A percentile compares a stretch with the other conserved stretches of the same genome.
These are phyloP conservation scores for Cladosporium oxysporum DNA, from an alignment of 2,329 filamentous ascomycete species.

Conservation along the genomic window DNA sequence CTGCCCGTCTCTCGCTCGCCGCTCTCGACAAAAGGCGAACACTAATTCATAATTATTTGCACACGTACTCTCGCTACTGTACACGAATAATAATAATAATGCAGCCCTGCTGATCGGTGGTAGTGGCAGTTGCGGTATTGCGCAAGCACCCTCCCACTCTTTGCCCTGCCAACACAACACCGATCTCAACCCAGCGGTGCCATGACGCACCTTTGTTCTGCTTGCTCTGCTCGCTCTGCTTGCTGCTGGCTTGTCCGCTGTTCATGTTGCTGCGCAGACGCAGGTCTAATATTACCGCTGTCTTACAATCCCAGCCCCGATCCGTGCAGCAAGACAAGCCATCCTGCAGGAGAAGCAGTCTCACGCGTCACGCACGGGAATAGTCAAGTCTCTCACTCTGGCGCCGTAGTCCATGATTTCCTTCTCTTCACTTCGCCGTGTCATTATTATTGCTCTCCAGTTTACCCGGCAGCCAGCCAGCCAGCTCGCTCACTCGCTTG, in stretches of 20 bases:
- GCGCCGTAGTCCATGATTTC: background rate
- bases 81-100: background rate
- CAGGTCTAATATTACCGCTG: background rate
- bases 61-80: background rate
- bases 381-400: background rate
- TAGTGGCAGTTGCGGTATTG: background rate
- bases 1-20: background rate
- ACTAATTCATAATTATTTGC: background rate
- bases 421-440: slow-evolving; percentile 1
- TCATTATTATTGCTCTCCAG: background rate
- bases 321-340: background rate
- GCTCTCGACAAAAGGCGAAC: background rate
- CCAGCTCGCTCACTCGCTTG: slow-evolving; percentile 4
- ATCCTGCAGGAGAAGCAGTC: background rate
- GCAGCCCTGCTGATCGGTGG: background rate
- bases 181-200: background rate
- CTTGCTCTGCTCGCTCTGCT: no score
- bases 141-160: background rate
- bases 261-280: background rate
- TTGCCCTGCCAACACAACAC: slow-evolving; percentile 5
- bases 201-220: slow-evolving; percentile 5
- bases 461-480: background rate
- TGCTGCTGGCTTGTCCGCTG: background rate
- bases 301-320: slow-evolving; percentile 8
- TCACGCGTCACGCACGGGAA: background rate